These are phyloP conservation scores for Fusarium xylarioides DNA, from an alignment of 2,329 filamentous ascomycete species.

Conservation along the genomic window DNA sequence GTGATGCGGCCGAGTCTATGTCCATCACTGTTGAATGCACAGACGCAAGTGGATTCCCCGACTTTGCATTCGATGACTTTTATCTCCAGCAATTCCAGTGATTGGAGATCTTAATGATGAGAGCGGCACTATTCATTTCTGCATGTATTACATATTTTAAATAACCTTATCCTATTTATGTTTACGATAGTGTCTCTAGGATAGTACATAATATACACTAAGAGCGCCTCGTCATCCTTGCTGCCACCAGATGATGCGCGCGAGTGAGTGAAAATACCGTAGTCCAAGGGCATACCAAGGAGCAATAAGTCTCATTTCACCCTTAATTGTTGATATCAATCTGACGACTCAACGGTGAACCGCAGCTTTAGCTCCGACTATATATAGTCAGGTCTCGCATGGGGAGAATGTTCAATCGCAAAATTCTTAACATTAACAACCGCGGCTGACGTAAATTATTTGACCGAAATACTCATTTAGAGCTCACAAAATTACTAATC, in stretches of 20 bases:
- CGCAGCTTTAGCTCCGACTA: background rate
- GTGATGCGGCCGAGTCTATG: background rate
- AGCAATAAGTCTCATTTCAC: fast-evolving
- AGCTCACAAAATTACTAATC: too few relatives aligned
- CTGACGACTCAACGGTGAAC: background rate
- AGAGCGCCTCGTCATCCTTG: background rate
- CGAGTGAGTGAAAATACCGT: background rate
- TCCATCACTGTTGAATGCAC: background rate
- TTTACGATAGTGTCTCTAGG: background rate
- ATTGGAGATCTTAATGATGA: background rate
- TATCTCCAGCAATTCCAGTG: background rate
- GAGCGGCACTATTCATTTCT: background rate
- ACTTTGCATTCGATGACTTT: constrained; percentile 1
- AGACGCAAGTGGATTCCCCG: background rate
- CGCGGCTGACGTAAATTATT: background rate
- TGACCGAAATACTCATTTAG: fast-evolving
- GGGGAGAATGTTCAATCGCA: fast-evolving
- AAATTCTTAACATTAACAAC: background rate
- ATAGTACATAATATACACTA: background rate
- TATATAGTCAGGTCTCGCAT: background rate
- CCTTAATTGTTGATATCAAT: fast-evolving
- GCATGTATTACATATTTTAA: background rate
- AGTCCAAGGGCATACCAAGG: fast-evolving
- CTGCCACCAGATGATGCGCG: fast-evolving
- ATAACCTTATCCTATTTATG: background rate